Evolutionary conservation across 2,329 filamentous ascomycete genomes (phyloP), one percentile per base, ranked within the genome.

Genomic region (Beauveria caledonica): DNA sequence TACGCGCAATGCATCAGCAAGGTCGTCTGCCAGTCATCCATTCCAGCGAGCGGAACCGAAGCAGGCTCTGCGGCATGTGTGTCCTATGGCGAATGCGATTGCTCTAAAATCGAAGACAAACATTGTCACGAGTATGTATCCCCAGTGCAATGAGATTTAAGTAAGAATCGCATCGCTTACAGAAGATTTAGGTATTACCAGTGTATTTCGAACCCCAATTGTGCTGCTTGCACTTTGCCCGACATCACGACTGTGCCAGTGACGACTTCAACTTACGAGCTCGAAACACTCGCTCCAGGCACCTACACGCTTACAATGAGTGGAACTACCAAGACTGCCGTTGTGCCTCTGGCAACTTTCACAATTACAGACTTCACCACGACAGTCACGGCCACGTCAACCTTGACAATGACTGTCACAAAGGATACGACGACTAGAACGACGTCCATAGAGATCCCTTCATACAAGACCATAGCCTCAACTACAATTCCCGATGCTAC

Each of bases 11-110:
- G 58, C 36, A 44, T 54, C 50, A 44, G 39, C 15, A 54, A 54
- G 7, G 9, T 60, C 4, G 50, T 52, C 21, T 60, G 58, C 42
- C 25, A 42, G 17, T 1, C 40, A 29, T 10, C 42, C 5, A 21
- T 10, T 8, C 58, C 29, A 25, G 2, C 50, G 27, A 36, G 42
- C 42, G 15, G 13, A n/a, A 25, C 29, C 17, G 33, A 48, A 7
- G 29, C 50, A 11, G 50, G 19, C 42, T 33, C 58, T 49, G 50
- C 9, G 27, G 57, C 61, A 19, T 70, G 70, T 57, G 61, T 58
- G 21, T 42, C 56, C 1, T 68, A 68, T 1, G 66, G 65, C 10
- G 45, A 61, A 21, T 72, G 70, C 48, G 70, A 72, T 60, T 72
- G 70, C 56, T 65, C 65, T 7, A 58, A 55, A 10, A 67, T 70